These are phyloP conservation scores for Suillus subaureus DNA, from an alignment of 768 basidiomycete species.

Conservation along the genomic window DNA sequence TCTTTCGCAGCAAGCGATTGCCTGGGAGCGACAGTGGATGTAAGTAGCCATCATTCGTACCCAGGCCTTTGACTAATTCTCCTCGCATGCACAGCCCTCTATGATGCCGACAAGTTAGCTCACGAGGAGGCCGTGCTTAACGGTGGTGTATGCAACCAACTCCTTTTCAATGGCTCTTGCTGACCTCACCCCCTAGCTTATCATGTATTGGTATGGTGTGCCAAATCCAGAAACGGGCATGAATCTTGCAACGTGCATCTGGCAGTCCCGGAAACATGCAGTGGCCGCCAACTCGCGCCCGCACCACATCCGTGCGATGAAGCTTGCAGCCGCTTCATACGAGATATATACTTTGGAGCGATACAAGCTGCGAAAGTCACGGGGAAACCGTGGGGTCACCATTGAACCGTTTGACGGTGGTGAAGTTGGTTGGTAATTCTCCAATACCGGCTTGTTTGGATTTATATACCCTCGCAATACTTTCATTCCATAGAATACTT, in stretches of 20 bases:
- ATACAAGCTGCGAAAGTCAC: conserved; percentile 66
- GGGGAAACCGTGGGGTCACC: conserved; percentile 56
- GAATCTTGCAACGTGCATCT: conserved; percentile 95
- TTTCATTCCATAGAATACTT: background rate
- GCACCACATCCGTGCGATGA: conserved; percentile 82
- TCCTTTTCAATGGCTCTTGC: conserved; percentile 1
- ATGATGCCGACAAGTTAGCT: conserved; percentile 83
- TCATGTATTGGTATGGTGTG: conserved; percentile 94
- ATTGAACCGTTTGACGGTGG: conserved; percentile 63
- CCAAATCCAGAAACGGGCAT: conserved; percentile 74
- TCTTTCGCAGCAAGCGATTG: conserved; percentile 80
- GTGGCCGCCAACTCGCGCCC: conserved; percentile 78
- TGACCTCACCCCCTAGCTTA: conserved; percentile 47
- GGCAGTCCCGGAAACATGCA: conserved; percentile 88
- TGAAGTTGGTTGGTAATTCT: conserved; percentile 69
- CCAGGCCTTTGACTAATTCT: background rate
- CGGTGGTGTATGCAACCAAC: conserved; percentile 64
- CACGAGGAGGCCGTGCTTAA: conserved; percentile 92
- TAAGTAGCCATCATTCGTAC: conserved; percentile 35
- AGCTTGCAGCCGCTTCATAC: conserved; percentile 74
- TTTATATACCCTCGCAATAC: conserved; percentile 4
- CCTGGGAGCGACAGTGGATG: conserved; percentile 68
- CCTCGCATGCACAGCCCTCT: conserved; percentile 57
- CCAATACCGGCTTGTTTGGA: conserved; percentile 12
- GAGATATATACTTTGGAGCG: conserved; percentile 81